Evolutionary conservation across 1,139 yeast species (phyloP), one percentile per base, ranked within the genome.

Genomic region (Candida smagusa): DNA sequence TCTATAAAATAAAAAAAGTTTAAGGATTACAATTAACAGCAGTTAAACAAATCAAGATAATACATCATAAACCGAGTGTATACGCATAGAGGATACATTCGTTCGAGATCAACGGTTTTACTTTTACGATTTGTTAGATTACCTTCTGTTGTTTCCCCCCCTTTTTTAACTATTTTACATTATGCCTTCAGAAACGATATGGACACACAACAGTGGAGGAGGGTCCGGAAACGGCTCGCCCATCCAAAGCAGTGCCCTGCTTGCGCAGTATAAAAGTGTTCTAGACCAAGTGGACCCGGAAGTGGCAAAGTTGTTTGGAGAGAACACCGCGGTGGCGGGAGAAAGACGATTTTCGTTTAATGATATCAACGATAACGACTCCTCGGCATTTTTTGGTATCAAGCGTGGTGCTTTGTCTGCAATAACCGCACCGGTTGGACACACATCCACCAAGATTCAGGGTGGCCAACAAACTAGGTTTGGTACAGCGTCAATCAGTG

Each of bases 401-500:
- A 71, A 68, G 45, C 60, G 69, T 41, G 77, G 77, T 6, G 61
- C 80, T 1, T 59, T 74, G 31, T 73, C 79, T 1, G 78, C 70
- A 12, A 67, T 63, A 35, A 69, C 75, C 22, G 69, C 65, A 7
- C 74, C 75, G 2, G 65, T 56, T 11, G 67, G 64, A 48, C 44
- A 42, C 54, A 13, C 55, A 46, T n/a, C 29, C 9, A 40, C 30
- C 47, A 43, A 24, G 47, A 44, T 29, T 22, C 35, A 34, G 21
- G 30, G 31, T 9, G 38, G 37, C 6, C 31, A 30, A 22, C 43
- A 56, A 11, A 44, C 65, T 22, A 65, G 65, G 31, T 74, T 79
- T 49, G 82, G 81, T 2, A 68, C 85, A 6, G 84, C 84, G 11
- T 77, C 84, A 4, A 76, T 80, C 35, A 72, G 79, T 40, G 86